Base-by-base conservation (phyloP, 2,329 filamentous ascomycete species). In the Trichoderma sp. region DNA sequence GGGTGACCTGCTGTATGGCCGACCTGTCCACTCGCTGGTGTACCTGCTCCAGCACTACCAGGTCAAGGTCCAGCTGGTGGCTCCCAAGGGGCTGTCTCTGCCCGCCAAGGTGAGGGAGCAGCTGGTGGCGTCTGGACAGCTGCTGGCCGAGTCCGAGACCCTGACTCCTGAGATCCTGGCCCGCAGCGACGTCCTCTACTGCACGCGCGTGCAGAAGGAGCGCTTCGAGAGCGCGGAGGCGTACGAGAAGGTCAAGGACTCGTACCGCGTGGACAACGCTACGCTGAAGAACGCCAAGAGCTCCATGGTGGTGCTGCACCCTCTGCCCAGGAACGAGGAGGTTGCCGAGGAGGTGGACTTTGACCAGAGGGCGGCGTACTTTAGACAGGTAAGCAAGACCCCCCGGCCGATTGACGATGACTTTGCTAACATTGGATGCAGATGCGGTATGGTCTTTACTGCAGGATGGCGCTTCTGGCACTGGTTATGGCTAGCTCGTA, bases 381-480 rank as follows among this genome's bases (percentile, higher is more conserved):
- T 99, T 81, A 88, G 95, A 90, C 95, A 99, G 90, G 94, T 97
- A 81, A 88, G 91, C 85, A 28, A 14, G 26, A 7, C 30, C 43
- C 19, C 15, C 19, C 6, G 2, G 14, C 39, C 1, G 3, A 34
- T 19, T n/a, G 45, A 19, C 3, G 47, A 43, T 45, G 28, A 34
- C 43, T 34, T 64, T 69, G 70, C 82, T 87, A 77, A 88, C 75
- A 30, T 56, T 51, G 28, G 34, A 69, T 54, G 66, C 74, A 97
- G 93, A 97, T 97, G 94, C 88, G 90, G 80, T 97, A 98, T 80
- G 95, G 95, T 72, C 86, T 99, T 73, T 98, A 97, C 84, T 96
- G 91, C 79, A 90, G 95, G 77, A 99, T 99, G 95, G 95, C 95
- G 72, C 81, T 99, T 80, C 84, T 99, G 77, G 95, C 95, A 71